A percentile compares a stretch with the other conserved stretches of the same genome.
Evolutionary conservation across 2,329 filamentous ascomycete species (phyloP).

Genomic region (Aureobasidium sp.): DNA sequence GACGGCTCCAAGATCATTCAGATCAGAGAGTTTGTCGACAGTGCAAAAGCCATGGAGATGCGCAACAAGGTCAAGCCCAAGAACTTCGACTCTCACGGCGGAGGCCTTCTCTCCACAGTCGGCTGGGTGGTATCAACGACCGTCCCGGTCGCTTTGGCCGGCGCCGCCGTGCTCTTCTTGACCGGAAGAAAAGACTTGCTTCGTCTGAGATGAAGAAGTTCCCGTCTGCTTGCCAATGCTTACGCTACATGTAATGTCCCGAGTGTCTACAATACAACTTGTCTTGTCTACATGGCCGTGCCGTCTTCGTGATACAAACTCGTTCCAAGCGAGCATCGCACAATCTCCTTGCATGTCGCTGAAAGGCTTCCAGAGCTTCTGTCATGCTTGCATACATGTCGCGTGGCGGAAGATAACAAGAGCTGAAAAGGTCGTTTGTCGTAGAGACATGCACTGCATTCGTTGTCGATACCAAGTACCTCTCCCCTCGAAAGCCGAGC

Average conservation of each 20-base stretch:
- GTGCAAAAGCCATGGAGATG: constrained; percentile 28
- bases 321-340: constrained; percentile 2
- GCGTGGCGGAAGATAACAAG: not conserved
- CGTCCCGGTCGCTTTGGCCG: constrained; percentile 1
- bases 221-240: not conserved
- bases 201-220: not conserved
- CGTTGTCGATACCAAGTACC: not conserved
- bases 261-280: not conserved
- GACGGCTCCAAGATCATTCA: constrained; percentile 20
- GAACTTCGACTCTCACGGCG: constrained; percentile 15
- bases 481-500: not conserved
- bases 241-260: constrained; percentile 1
- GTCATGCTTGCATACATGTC: not conserved
- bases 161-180: constrained; percentile 9
- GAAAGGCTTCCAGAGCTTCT: not conserved
- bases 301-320: not conserved
- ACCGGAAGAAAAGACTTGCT: constrained; percentile 5
- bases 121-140: constrained; percentile 1
- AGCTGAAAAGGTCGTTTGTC: not conserved
- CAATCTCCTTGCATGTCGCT: not conserved
- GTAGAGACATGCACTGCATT: not conserved
- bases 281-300: constrained; percentile 1
- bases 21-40: constrained; percentile 36
- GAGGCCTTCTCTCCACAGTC: not conserved
- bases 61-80: constrained; percentile 32